Evolutionary conservation across 306 rosid species (phyloP), one percentile per base, ranked within the genome.

Genomic region (Cyamopsis tetragonoloba): DNA sequence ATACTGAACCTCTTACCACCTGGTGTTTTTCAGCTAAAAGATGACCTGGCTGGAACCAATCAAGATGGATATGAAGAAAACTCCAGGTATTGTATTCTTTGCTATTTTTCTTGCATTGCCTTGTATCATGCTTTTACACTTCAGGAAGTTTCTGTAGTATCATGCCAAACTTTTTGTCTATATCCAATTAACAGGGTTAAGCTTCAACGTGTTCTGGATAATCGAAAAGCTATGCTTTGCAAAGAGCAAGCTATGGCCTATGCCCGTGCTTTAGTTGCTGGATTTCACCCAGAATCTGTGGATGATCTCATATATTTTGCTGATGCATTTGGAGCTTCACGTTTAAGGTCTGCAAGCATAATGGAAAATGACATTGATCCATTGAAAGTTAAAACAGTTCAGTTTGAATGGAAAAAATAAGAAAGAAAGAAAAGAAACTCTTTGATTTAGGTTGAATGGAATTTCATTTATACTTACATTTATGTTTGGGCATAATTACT

Each of bases 211-310:
- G 96, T 95, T 83, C 77, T 95, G 56, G 97, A 90, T 74, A 88
- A 83, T 30, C 92, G 99, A 31, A 95, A 68, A 82, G 91, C 93
- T 6, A 89, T 90, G 65, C 90, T 95, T 18, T 85, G 78, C 80
- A 95, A 88, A 84, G 99, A 95, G 81, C 99, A 95, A 74, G 99
- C 97, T 1, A 95, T 95, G 99, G 99, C 99, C 46, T 95, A 90
- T 78, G 99, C 99, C 13, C 97, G 99, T 37, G 92, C 99, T 60
- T 81, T 90, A 72, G 99, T 86, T 51, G 86, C 95, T 3, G 97
- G 99, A 81, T 95, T 72, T 73, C 86, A 88, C 48, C 78, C 84
- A 24, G 92, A 90, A 71, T 76, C 85, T 65, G 37, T 95, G 15
- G 96, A 88, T 41, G 95, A 95, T 77, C 99, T 95, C 58, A 77